A percentile compares a stretch with the other conserved stretches of the same genome.
Evolutionary conservation across 768 basidiomycete genomes (phyloP).

Genomic region (Mycena indigotica): DNA sequence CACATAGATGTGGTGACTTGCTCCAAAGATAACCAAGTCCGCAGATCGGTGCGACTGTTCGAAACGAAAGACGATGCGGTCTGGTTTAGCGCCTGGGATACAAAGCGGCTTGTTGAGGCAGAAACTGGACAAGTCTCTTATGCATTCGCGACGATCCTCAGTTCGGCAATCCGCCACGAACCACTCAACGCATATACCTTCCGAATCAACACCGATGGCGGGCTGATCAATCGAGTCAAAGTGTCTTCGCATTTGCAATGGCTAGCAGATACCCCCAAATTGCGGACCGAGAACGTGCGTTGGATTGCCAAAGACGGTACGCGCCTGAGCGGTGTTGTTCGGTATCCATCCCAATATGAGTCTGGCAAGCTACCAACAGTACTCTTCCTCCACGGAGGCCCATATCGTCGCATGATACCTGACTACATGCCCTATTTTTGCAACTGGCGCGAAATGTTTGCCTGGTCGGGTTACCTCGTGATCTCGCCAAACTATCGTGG

Average conservation of each 20-base stretch:
- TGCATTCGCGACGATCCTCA: slow-evolving; percentile 34
- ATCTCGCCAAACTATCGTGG: slow-evolving; percentile 41
- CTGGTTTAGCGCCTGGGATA: slow-evolving; percentile 43
- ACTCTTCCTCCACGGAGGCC: slow-evolving; percentile 38
- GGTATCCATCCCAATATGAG: slow-evolving; percentile 33
- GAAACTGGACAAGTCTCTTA: slow-evolving; percentile 27
- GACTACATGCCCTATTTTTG: slow-evolving; percentile 45
- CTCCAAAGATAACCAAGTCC: slow-evolving; percentile 12
- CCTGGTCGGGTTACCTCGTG: slow-evolving; percentile 37
- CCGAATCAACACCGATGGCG: slow-evolving; percentile 23
- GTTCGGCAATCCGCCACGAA: slow-evolving; percentile 35
- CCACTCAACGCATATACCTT: slow-evolving; percentile 40
- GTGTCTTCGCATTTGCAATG: slow-evolving; percentile 38
- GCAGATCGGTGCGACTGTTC: slow-evolving; percentile 29
- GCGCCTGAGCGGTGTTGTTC: slow-evolving; percentile 32
- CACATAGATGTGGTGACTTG: slow-evolving; percentile 38
- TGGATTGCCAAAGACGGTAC: slow-evolving; percentile 36
- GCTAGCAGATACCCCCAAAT: slow-evolving; percentile 30
- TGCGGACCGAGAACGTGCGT: slow-evolving; percentile 30
- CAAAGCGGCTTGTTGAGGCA: slow-evolving; percentile 24
- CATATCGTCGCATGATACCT: slow-evolving; percentile 29
- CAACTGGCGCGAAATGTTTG: slow-evolving; percentile 39
- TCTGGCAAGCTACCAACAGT: slow-evolving; percentile 30
- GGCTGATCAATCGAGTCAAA: slow-evolving; percentile 22
- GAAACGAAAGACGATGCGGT: slow-evolving; percentile 35